These are phyloP conservation scores for Rhizopogon sp. DNA, from an alignment of 768 basidiomycete genomes.

Conservation along the genomic window DNA sequence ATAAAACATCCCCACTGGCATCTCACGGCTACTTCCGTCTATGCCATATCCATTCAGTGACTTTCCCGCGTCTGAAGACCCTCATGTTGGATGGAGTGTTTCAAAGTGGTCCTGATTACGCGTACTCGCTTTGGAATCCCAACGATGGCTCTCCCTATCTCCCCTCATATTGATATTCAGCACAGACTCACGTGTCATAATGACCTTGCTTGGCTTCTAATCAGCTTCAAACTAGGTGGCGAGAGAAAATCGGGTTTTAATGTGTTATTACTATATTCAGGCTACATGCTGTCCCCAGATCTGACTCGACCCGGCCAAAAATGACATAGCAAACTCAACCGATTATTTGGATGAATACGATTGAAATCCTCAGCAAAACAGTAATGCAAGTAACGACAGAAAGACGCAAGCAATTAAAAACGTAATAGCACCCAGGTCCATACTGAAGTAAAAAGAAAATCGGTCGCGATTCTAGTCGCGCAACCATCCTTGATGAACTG, in stretches of 20 bases:
- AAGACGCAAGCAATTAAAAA: conserved; percentile 23
- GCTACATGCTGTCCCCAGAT: too few relatives aligned
- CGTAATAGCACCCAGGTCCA: conserved; percentile 19
- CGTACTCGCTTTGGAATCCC: neutral
- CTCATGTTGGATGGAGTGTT: neutral
- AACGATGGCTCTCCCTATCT: neutral
- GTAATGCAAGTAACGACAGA: conserved; percentile 27
- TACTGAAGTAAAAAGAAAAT: conserved; percentile 7
- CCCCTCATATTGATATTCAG: neutral
- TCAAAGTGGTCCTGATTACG: too few relatives aligned
- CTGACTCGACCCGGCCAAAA: too few relatives aligned
- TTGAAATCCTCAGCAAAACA: conserved; percentile 17
- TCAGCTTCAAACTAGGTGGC: too few relatives aligned
- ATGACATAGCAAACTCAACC: neutral
- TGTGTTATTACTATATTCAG: too few relatives aligned
- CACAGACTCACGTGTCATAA: too few relatives aligned
- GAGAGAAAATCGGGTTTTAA: too few relatives aligned
- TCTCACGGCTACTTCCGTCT: neutral
- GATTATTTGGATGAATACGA: conserved; percentile 13
- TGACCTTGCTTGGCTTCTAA: too few relatives aligned
- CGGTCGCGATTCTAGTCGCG: conserved; percentile 18
- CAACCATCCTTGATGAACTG: conserved; percentile 14
- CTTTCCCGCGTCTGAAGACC: neutral
- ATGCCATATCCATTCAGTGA: too few relatives aligned
- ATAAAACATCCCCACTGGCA: neutral